These are phyloP conservation scores for Hapsidospora chrysogenum DNA, from an alignment of 495 filamentous ascomycete species.

Conservation along the genomic window DNA sequence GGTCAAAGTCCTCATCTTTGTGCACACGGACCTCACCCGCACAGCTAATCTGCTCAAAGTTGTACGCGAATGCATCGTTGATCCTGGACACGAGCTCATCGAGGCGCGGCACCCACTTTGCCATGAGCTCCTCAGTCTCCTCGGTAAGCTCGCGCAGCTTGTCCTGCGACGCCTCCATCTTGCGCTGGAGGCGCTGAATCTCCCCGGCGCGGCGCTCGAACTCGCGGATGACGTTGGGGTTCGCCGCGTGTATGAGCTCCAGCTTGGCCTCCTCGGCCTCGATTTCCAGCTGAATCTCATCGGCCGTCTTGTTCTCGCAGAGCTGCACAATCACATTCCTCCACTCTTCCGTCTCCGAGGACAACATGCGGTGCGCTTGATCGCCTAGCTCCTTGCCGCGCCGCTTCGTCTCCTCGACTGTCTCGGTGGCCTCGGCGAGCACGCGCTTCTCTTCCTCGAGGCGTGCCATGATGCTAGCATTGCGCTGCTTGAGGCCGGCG, in stretches of 20 bases:
- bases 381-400: neutral
- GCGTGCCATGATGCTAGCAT: constrained; percentile 32
- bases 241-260: constrained; percentile 63
- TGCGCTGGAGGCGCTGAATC: constrained; percentile 24
- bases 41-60: constrained; percentile 85
- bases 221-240: constrained; percentile 57
- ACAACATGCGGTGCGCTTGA: neutral
- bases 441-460: constrained; percentile 8
- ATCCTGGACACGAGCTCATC: constrained; percentile 66
- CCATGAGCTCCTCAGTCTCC: constrained; percentile 36
- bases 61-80: constrained; percentile 74
- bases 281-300: constrained; percentile 59
- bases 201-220: constrained; percentile 52
- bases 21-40: constrained; percentile 77
- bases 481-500: constrained; percentile 42
- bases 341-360: constrained; percentile 9
- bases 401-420: constrained; percentile 15
- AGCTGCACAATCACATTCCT: constrained; percentile 14
- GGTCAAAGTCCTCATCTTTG: constrained; percentile 77
- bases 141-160: constrained; percentile 28
- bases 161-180: constrained; percentile 36
- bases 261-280: constrained; percentile 56
- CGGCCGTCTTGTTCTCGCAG: constrained; percentile 28
- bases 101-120: constrained; percentile 70
- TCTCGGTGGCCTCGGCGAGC: constrained; percentile 17